phyloP scores from a whole-genome alignment of 352 stramenopile species.

The Phytophthora cactorum region DNA sequence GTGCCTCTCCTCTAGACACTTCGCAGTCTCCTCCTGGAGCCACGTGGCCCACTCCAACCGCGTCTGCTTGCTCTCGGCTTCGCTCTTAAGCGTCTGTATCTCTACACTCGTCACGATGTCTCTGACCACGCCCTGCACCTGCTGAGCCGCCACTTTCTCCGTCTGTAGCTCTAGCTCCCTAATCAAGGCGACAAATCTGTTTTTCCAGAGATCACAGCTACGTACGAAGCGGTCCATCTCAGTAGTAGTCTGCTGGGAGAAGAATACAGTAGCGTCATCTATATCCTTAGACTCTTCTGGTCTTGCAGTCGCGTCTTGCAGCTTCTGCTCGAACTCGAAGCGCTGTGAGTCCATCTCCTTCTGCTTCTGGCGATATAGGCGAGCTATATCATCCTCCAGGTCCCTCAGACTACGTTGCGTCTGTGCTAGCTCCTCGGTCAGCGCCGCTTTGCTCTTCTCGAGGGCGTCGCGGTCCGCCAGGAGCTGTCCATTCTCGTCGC shows the following conservation, averaged over 20 bases:
- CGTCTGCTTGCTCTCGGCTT: conserved; percentile 17
- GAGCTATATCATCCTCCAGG: conserved; percentile 48
- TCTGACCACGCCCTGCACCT: conserved; percentile 42
- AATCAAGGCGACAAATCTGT: conserved; percentile 26
- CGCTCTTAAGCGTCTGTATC: conserved; percentile 5
- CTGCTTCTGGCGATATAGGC: conserved; percentile 46
- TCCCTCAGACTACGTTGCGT: conserved; percentile 34
- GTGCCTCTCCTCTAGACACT: conserved; percentile 19
- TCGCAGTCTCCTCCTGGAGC: conserved; percentile 25
- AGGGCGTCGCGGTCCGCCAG: conserved; percentile 21
- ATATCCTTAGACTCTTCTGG: conserved; percentile 2
- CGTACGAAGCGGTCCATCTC: conserved; percentile 49
- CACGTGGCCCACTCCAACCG: conserved; percentile 22
- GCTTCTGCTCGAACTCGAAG: conserved; percentile 28
- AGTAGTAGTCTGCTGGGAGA: conserved; percentile 17
- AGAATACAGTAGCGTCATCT: not conserved
- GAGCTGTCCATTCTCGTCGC: conserved; percentile 47
- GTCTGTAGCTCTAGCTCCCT: conserved; percentile 25
- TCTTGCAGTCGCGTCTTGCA: conserved; percentile 28
- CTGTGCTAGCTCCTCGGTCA: conserved; percentile 21
- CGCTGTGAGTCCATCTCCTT: conserved; percentile 34
- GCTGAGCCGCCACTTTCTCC: conserved; percentile 26
- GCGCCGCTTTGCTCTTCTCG: conserved; percentile 21
- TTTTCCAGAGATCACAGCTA: conserved; percentile 39
- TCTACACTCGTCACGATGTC: conserved; percentile 50